Base-by-base conservation (phyloP, 768 basidiomycete species). In the Panaeolus papilionaceus region DNA sequence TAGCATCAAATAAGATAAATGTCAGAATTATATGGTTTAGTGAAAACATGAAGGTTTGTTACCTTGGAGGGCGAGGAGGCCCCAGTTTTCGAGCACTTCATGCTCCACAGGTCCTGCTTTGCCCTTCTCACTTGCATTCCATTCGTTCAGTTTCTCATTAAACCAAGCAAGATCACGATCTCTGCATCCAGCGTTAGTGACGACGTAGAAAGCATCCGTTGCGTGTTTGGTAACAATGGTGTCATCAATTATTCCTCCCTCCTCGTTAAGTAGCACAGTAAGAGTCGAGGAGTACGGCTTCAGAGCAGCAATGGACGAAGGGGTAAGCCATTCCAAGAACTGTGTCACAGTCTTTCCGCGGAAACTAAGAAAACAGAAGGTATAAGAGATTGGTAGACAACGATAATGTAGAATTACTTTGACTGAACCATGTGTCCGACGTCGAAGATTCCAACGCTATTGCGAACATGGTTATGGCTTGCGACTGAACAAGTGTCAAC, bases 361-460 rank as follows among this genome's bases (percentile, higher is more conserved):
- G 83, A 97, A 95, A 71, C 93, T 95, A 74, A 54, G n/a, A 67
- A 33, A 23, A 65, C 26, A 68, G 62, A 40, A 62, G 39, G 8
- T 14, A 66, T 23, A 37, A 67, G 26, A 16, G 62, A 58, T 38
- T 45, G 14, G 14, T 26, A 11, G 14, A 26, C 63, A 47, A 63
- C 33, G 8, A 42, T 44, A 65, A 38, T 49, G 28, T 40, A 64
- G 40, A 66, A 86, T 61, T 73, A 95, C 94, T 89, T 92, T 39
- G 89, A 88, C 77, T 99, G 97, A 16, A 99, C 93, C 97, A 99
- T 99, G 79, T 99, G 98, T 23, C 94, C 94, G 33, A 99, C 98
- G 75, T 99, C 98, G 76, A 99, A 99, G 38, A 99, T 83, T 0
- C 96, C 96, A 0, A 88, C 93, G 40, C 85, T 86, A 12, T 81